Percentiles rank a stretch among this genome's conserved stretches.
Conservation (phyloP, 2,329 filamentous ascomycete species). For the Aspergillus awamori region DNA sequence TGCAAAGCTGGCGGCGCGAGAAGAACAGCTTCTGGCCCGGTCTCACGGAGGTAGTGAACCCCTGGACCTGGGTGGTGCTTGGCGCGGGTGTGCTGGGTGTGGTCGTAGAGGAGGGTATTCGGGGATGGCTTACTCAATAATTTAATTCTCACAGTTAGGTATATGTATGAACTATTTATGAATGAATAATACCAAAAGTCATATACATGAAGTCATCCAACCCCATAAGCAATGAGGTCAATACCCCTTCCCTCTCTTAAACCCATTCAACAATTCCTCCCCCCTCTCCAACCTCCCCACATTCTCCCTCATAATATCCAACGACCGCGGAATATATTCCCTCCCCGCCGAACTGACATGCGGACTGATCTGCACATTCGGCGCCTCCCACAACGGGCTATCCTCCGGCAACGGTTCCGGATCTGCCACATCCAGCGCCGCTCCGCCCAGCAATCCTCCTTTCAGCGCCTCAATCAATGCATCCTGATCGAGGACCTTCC, state of each 20-base stretch:
- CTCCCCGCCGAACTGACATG: conserved; percentile 62
- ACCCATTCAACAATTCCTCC: conserved; percentile 62
- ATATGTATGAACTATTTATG: too few species aligned
- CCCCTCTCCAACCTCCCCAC: conserved; percentile 57
- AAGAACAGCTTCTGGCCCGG: conserved; percentile 66
- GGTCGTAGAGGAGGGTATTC: conserved; percentile 46
- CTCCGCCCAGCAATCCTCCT: conserved; percentile 60
- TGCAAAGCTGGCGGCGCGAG: conserved; percentile 55
- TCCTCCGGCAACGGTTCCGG: conserved; percentile 73
- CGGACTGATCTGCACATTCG: conserved; percentile 70
- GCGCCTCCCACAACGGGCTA: conserved; percentile 69
- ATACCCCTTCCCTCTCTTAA: conserved; percentile 64
- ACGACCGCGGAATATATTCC: conserved; percentile 59
- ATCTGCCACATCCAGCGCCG: conserved; percentile 77
- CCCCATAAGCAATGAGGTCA: conserved; percentile 33
- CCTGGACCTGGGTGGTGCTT: conserved; percentile 59
- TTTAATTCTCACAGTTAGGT: neutral
- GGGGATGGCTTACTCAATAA: conserved; percentile 13
- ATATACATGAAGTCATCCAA: neutral
- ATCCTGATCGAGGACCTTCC: conserved; percentile 62
- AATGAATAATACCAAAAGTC: neutral
- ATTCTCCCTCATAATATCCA: conserved; percentile 63
- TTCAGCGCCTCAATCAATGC: conserved; percentile 66
- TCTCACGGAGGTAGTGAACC: conserved; percentile 54
- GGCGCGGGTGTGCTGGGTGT: conserved; percentile 55